Evolutionary conservation across 139 green algal genomes (phyloP).

Genomic region (Bryopsis sp.): DNA sequence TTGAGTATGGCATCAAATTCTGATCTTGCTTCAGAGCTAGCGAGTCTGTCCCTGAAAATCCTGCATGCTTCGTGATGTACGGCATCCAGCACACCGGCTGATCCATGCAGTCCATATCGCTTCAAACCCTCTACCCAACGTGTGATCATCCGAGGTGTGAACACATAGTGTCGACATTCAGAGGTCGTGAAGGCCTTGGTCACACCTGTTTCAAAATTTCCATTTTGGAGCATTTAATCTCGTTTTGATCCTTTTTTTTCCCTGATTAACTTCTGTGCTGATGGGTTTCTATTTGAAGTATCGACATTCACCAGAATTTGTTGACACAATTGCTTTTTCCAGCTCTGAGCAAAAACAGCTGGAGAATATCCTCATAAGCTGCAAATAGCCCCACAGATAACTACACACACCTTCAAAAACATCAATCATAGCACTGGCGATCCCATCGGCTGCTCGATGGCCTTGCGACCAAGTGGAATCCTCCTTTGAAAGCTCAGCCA

Average conservation of each 20-base stretch:
- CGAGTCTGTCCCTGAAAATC: constrained; percentile 52
- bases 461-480: background rate
- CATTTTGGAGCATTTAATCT: too few relatives aligned
- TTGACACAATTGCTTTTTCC: too few relatives aligned
- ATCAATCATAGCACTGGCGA: background rate
- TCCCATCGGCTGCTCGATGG: background rate
- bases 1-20: constrained; percentile 39
- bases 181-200: constrained; percentile 31
- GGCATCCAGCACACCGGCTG: constrained; percentile 30
- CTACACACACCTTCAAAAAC: too few relatives aligned
- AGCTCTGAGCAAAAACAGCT: too few relatives aligned
- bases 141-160: constrained; percentile 56
- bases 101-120: constrained; percentile 19
- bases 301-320: too few relatives aligned
- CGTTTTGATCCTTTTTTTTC: too few relatives aligned
- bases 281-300: too few relatives aligned
- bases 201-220: background rate
- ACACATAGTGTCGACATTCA: constrained; percentile 50
- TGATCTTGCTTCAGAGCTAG: constrained; percentile 21
- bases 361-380: too few relatives aligned
- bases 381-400: too few relatives aligned
- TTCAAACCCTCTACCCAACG: constrained; percentile 37
- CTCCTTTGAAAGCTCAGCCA: background rate
- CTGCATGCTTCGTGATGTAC: constrained; percentile 42
- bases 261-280: too few relatives aligned